Conservation (phyloP, 169 alveolate species). For the Eimeria tenella region DNA sequence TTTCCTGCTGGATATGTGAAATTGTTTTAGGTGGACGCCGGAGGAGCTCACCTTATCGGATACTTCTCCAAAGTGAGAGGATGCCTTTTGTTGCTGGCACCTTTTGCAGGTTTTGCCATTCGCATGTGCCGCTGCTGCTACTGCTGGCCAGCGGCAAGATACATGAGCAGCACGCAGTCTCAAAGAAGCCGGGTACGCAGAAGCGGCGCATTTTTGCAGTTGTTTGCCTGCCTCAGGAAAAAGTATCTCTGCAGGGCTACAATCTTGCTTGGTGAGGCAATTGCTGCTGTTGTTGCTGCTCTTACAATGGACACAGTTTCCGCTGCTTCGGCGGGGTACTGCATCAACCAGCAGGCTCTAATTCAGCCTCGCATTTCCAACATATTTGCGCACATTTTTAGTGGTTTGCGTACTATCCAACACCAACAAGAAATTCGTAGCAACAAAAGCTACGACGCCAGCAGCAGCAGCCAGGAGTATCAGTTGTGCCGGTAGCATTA, state of each 20-base stretch:
- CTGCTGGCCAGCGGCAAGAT: not conserved
- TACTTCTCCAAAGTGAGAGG: conserved; percentile 89
- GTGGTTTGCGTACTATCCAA: no score
- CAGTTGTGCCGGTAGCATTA: not conserved
- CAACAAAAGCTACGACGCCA: no score
- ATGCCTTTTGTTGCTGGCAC: not conserved
- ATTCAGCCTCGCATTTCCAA: no score
- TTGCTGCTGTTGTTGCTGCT: conserved; percentile 30
- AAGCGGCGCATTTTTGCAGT: not conserved
- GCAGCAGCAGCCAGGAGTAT: no score
- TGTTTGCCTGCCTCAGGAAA: conserved; percentile 82
- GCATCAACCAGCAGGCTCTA: no score
- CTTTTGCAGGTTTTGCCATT: not conserved
- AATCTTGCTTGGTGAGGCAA: conserved; percentile 89
- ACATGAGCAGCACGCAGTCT: no score
- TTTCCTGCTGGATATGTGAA: not conserved
- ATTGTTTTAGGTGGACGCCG: conserved; percentile 68
- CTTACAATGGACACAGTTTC: not conserved
- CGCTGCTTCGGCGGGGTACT: not conserved
- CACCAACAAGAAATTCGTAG: no score
- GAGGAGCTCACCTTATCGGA: conserved; percentile 94
- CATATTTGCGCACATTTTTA: no score
- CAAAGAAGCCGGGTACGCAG: not conserved
- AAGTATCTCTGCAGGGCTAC: conserved; percentile 87
- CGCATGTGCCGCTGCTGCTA: conserved; percentile 17